Base-by-base conservation (phyloP, 495 filamentous ascomycete species). In the Penicillium malachiteum region DNA sequence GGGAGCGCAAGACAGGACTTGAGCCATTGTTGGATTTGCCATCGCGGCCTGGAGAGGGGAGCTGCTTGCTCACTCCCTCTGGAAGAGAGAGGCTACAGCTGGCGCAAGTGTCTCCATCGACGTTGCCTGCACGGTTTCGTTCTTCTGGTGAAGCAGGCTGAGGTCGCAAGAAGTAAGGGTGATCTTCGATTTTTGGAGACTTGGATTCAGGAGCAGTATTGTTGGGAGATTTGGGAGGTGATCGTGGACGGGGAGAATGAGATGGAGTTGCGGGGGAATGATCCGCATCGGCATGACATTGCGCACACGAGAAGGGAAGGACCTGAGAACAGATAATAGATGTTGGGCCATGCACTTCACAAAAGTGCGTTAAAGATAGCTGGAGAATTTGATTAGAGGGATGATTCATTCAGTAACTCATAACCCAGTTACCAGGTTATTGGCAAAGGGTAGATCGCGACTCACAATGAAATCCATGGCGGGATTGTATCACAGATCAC, bases 291-390 rank as follows among this genome's bases (percentile, higher is more conserved):
- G 71, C 69, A 57, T 75, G 84, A 67, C 92, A 97, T 68, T 86
- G 84, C 51, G 78, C 70, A 66, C 92, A 97, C 48, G 87, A 79
- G 42, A 91, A 86, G 1, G 90, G 88, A 21, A 89, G 77, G 47
- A 89, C 87, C 73, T 96, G 91, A 51, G 92, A 96, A 70, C 95
- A 96, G 74, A 97, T 89, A 71, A 97, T 86, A 49, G 92, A 94
- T 47, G 92, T 96, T 11, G 92, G 92, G 56, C 92, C 92, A 80
- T 97, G 92, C 64, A 91, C 80, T 73, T 97, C 92, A 79, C 92
- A 97, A 72, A 96, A 97, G 76, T 97, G 92, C 66, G 92, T 92
- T 62, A 97, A 84, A 69, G 91, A 95, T 66, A 96, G 83, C 92
- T 97, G 49, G 8, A 48, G 7, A 14, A 11, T 39, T 60, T 35